phyloP scores from a whole-genome alignment of 2,329 filamentous ascomycete species.

The Coniosporium tulheliwenetii region DNA sequence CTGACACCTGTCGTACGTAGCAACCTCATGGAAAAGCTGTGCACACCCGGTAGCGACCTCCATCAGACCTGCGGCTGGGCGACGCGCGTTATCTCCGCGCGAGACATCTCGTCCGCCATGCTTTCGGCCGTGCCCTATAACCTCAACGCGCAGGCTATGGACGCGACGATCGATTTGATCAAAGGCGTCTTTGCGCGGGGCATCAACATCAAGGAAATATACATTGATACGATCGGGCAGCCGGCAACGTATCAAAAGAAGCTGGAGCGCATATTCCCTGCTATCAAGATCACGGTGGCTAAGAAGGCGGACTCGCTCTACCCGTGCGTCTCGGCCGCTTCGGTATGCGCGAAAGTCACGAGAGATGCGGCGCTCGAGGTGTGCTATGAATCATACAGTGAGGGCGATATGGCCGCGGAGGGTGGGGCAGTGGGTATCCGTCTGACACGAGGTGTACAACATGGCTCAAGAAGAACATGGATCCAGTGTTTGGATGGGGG shows the following conservation, averaged over 20 bases:
- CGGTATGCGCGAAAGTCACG: constrained; percentile 91
- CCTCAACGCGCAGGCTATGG: constrained; percentile 89
- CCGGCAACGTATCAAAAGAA: constrained; percentile 73
- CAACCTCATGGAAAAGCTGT: constrained; percentile 54
- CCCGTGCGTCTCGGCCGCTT: constrained; percentile 83
- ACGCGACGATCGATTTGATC: constrained; percentile 76
- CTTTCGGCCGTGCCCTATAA: constrained; percentile 59
- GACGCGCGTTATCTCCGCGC: constrained; percentile 62
- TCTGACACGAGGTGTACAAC: constrained; percentile 64
- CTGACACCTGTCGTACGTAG: constrained; percentile 69
- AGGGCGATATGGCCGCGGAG: constrained; percentile 18
- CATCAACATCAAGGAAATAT: constrained; percentile 77
- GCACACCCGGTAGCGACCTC: constrained; percentile 44
- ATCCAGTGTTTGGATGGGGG: constrained; percentile 91
- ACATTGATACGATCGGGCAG: constrained; percentile 84
- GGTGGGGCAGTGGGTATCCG: constrained; percentile 89
- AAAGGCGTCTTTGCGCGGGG: constrained; percentile 58
- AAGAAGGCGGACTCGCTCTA: constrained; percentile 84
- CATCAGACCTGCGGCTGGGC: constrained; percentile 67
- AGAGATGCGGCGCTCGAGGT: constrained; percentile 78
- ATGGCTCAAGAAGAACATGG: constrained; percentile 79
- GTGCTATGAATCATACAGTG: constrained; percentile 43
- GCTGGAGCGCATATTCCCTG: constrained; percentile 72
- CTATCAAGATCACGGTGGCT: constrained; percentile 32
- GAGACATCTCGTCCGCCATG: constrained; percentile 70